Percentiles rank a stretch among this genome's conserved stretches.
These are phyloP conservation scores for Monocercomonoides exilis DNA, from an alignment of 78 protist species.

Conservation along the genomic window DNA sequence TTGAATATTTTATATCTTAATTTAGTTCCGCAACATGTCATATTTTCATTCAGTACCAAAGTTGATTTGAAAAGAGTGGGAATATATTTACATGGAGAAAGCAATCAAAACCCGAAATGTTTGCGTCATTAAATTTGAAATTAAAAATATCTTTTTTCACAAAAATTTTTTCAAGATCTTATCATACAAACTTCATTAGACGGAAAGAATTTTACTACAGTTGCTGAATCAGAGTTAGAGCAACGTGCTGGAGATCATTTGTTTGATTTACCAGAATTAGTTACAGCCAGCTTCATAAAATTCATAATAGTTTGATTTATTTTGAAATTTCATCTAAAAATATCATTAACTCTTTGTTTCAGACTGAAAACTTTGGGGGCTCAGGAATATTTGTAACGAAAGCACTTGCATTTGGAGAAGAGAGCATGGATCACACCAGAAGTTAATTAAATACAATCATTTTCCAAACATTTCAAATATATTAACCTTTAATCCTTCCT, in stretches of 20 bases:
- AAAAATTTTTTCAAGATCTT: not conserved
- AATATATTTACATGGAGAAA: conserved; percentile 29
- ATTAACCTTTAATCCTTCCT: not conserved
- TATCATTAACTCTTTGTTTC: not conserved
- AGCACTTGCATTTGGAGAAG: not conserved
- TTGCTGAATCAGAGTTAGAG: conserved; percentile 23
- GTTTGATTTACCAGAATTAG: not conserved
- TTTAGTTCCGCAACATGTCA: conserved; percentile 23
- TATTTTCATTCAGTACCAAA: not conserved
- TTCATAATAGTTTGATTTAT: not conserved
- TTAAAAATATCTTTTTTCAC: not conserved
- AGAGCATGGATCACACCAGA: too few relatives aligned
- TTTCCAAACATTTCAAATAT: not conserved
- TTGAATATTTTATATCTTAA: not conserved
- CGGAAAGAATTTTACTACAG: not conserved
- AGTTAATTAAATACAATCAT: not conserved
- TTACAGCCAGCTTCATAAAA: not conserved
- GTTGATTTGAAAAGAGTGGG: conserved; percentile 11
- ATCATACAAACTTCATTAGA: not conserved
- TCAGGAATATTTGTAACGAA: conserved; percentile 21
- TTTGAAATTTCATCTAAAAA: not conserved
- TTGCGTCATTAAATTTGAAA: not conserved
- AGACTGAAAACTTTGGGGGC: conserved; percentile 32
- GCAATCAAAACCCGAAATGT: conserved; percentile 23
- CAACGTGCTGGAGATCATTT: conserved; percentile 28